phyloP scores from a whole-genome alignment of 2,329 filamentous ascomycete species.

The Keithomyces neogunnii region DNA sequence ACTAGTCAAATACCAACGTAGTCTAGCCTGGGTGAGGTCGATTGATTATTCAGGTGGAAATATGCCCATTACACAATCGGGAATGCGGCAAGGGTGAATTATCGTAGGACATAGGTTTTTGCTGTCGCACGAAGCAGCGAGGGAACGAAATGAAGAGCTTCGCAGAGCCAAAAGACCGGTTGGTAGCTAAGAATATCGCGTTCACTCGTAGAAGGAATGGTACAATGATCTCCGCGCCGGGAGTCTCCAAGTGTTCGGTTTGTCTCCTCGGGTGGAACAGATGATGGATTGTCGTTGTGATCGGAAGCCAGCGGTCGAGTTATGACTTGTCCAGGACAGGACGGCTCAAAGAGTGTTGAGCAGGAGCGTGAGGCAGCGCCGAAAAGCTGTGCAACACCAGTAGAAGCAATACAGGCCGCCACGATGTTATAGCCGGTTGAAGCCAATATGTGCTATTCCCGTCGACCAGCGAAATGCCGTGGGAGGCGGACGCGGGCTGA shows the following conservation, averaged over 20 bases:
- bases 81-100: not conserved
- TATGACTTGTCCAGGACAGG: not conserved
- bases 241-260: not conserved
- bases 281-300: not conserved
- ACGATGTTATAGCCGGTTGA: not conserved
- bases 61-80: not conserved
- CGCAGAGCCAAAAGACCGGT: not conserved
- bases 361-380: not conserved
- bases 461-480: conserved; percentile 8
- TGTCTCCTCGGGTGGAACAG: not conserved
- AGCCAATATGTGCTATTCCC: not conserved
- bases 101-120: not conserved
- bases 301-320: not conserved
- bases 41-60: not conserved
- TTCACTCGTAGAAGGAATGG: not conserved
- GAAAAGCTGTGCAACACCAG: not conserved
- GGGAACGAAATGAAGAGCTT: not conserved
- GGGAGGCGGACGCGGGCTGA: conserved; percentile 1
- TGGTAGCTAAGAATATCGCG: not conserved
- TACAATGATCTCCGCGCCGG: not conserved
- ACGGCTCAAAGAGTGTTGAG: not conserved
- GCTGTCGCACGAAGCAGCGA: not conserved
- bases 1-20: not conserved
- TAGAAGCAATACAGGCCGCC: not conserved
- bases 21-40: not conserved